Base-by-base conservation (phyloP, 1,284 basidiomycete genomes). In the Paramarasmius palmivorus region DNA sequence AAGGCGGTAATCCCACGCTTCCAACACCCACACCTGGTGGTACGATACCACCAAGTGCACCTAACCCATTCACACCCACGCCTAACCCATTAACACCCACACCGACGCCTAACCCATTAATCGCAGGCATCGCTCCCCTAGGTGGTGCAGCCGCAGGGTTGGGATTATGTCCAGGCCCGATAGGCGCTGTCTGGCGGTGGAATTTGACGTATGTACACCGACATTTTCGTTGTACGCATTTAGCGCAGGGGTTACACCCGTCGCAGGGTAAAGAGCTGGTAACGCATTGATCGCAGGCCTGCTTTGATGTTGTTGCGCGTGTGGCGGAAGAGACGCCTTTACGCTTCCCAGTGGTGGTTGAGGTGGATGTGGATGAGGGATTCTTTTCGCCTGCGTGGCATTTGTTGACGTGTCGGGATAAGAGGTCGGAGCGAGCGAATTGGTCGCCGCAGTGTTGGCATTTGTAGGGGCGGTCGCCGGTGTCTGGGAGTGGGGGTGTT, bases 401-500 rank as follows among this genome's bases (percentile, higher is more conserved):
- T 64, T 95, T 95, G 72, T 94, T 94, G 60, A 94, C 81, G 65
- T 95, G 93, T 60, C 93, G 75, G 3, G 92, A 93, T 42, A 94
- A 82, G 2, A 95, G 78, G 74, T 95, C 92, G 34, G 19, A 40
- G 51, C 49, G 26, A 48, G 49, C 50, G 42, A 95, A 95, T 68
- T 92, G 88, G 70, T 94, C 87, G 22, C 91, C 91, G 68, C 93
- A 95, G 61, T 88, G 83, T 67, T 88, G 86, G 67, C 93, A 95
- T 63, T 91, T 92, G 76, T 95, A 95, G 7, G 92, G 92, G 46
- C 92, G 79, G 75, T 94, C 92, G 57, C 92, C 92, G n/a, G 92
- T 94, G 70, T 95, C 89, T 92, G 67, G 54, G 60, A 40, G 55
- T 53, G 54, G 35, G 48, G 41, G 32, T 50, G 49, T 42, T 59